phyloP scores from a whole-genome alignment of 2,329 filamentous ascomycete genomes.

The Arthrobotrys conoides region DNA sequence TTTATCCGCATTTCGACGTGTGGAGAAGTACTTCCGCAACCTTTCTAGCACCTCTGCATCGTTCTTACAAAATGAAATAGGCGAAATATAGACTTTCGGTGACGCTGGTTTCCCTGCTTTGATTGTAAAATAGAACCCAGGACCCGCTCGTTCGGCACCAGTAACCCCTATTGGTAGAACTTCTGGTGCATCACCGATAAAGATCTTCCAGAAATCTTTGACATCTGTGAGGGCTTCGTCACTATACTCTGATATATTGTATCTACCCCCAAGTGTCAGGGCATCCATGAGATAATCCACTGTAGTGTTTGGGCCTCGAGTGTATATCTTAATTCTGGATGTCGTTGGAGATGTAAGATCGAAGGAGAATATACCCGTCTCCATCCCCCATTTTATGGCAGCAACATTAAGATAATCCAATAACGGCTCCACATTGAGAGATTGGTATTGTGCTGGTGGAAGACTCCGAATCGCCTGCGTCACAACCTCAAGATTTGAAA shows the following conservation, averaged over 20 bases:
- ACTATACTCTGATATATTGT: slow-evolving; percentile 52
- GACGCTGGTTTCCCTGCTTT: slow-evolving; percentile 62
- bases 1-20: slow-evolving; percentile 50
- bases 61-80: slow-evolving; percentile 62
- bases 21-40: slow-evolving; percentile 62
- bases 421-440: slow-evolving; percentile 62
- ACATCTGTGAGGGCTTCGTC: slow-evolving; percentile 62
- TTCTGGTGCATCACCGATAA: slow-evolving; percentile 62
- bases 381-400: slow-evolving; percentile 61
- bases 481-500: slow-evolving; percentile 62
- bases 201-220: slow-evolving; percentile 63
- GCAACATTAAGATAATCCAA: slow-evolving; percentile 63
- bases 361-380: slow-evolving; percentile 63
- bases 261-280: slow-evolving; percentile 63
- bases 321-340: slow-evolving; percentile 64
- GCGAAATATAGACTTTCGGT: slow-evolving; percentile 63
- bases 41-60: slow-evolving; percentile 63
- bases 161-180: slow-evolving; percentile 60
- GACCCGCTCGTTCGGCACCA: slow-evolving; percentile 62
- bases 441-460: slow-evolving; percentile 60
- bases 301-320: slow-evolving; percentile 62
- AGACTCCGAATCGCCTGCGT: slow-evolving; percentile 62
- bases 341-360: slow-evolving; percentile 62
- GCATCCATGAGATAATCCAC: slow-evolving; percentile 63
- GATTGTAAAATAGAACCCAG: slow-evolving; percentile 64